These are phyloP conservation scores for Amoebophrya sp. DNA, from an alignment of 169 alveolate species.

Conservation along the genomic window DNA sequence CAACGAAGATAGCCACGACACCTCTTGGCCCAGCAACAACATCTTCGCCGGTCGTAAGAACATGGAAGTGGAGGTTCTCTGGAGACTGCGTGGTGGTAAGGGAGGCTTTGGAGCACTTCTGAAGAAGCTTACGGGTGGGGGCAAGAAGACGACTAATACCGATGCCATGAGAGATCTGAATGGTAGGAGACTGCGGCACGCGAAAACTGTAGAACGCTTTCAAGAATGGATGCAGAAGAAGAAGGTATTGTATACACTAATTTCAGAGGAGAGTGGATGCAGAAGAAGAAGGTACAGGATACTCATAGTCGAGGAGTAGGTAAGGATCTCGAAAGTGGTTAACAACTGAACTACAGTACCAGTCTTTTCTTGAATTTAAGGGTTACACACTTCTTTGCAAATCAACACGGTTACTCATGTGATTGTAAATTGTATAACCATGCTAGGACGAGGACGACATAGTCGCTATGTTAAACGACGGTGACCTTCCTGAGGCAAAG, in stretches of 20 bases:
- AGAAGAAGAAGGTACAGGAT: too few species aligned
- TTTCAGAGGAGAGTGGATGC: too few species aligned
- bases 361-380: too few species aligned
- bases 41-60: background rate
- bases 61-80: background rate
- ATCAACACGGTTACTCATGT: too few species aligned
- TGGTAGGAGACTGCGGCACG: conserved; percentile 13
- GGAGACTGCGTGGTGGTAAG: background rate
- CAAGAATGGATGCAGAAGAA: conserved; percentile 17
- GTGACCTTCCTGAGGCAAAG: background rate
- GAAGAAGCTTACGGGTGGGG: conserved; percentile 24
- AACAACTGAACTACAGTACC: too few species aligned
- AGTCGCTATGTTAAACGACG: background rate
- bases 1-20: background rate
- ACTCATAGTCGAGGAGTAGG: too few species aligned
- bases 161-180: background rate
- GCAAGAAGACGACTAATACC: background rate
- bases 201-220: background rate
- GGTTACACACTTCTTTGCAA: too few species aligned
- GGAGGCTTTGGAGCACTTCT: background rate
- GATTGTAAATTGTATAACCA: too few species aligned
- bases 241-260: too few species aligned
- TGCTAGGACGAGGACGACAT: conserved; percentile 1
- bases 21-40: background rate
- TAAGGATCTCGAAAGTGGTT: too few species aligned